Percentiles rank a stretch among this genome's conserved stretches.
phyloP scores from a whole-genome alignment of 768 basidiomycete species.

The Phylloporus arenicola region DNA sequence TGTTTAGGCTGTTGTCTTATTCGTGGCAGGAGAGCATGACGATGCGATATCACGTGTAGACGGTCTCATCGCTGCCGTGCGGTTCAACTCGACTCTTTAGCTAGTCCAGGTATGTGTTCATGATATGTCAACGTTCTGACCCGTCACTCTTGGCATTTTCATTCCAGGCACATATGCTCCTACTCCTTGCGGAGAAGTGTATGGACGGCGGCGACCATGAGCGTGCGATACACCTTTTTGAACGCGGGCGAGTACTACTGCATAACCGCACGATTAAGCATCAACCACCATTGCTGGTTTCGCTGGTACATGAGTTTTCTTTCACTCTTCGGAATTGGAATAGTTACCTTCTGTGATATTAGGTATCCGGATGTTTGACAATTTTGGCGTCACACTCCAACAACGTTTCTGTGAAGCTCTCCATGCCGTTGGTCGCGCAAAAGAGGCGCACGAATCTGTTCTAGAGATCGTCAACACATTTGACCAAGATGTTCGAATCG shows the following conservation, averaged over 20 bases:
- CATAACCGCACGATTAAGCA: background rate
- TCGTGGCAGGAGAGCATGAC: too few species aligned
- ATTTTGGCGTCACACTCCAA: background rate
- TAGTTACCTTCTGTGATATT: background rate
- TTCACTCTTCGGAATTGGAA: too few species aligned
- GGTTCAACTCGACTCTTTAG: background rate
- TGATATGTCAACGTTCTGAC: too few species aligned
- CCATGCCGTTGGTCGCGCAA: background rate
- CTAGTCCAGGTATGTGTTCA: background rate
- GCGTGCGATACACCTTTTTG: background rate
- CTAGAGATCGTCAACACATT: background rate
- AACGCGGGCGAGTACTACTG: background rate
- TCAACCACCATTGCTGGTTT: background rate
- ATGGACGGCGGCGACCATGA: background rate
- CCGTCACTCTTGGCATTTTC: background rate
- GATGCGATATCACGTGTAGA: conserved; percentile 1
- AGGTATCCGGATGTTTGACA: conserved; percentile 11
- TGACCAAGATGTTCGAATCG: background rate
- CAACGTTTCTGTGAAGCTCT: too few species aligned
- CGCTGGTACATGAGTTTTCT: conserved; percentile 1
- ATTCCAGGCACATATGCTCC: conserved; percentile 7
- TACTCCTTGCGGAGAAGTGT: background rate
- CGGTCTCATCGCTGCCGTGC: background rate
- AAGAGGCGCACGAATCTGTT: background rate
- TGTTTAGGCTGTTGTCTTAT: background rate